A percentile compares a stretch with the other conserved stretches of the same genome.
phyloP scores from a whole-genome alignment of 805 yeast genomes.

The Zygosaccharomyces rouxii region DNA sequence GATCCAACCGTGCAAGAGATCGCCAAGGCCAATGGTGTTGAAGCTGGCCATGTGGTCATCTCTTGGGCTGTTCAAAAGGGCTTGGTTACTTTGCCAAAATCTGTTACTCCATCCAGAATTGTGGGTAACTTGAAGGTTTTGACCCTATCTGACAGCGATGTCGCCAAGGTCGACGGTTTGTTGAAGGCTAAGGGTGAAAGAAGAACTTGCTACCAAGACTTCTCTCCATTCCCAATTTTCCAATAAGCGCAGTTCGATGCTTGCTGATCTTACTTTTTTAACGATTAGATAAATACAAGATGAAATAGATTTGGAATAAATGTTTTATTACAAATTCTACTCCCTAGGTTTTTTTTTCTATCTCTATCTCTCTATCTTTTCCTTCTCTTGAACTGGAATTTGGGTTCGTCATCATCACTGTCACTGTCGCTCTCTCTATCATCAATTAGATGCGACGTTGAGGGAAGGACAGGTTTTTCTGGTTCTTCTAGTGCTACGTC shows the following conservation, averaged over 20 bases:
- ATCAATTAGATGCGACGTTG: neutral
- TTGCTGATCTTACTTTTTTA: neutral
- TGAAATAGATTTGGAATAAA: neutral
- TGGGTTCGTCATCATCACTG: constrained; percentile 36
- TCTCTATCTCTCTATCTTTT: constrained; percentile 8
- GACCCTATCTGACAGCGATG: constrained; percentile 37
- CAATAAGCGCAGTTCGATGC: constrained; percentile 5
- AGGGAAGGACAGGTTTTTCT: neutral
- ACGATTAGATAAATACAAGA: neutral
- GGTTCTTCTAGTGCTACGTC: constrained; percentile 2
- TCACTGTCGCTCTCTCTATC: constrained; percentile 26
- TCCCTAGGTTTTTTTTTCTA: no score
- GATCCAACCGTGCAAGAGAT: constrained; percentile 42
- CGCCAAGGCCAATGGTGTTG: constrained; percentile 39
- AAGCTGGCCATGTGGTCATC: constrained; percentile 49
- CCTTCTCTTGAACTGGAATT: constrained; percentile 34
- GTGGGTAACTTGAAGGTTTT: constrained; percentile 34
- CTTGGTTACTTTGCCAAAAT: constrained; percentile 50
- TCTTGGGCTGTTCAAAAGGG: constrained; percentile 60
- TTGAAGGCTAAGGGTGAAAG: constrained; percentile 30
- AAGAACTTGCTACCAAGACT: constrained; percentile 30
- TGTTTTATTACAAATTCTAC: neutral
- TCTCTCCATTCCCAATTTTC: constrained; percentile 24
- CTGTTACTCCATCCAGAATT: constrained; percentile 43
- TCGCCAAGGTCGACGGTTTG: constrained; percentile 28